Evolutionary conservation across 2,329 filamentous ascomycete genomes (phyloP).

Genomic region (Fusarium transvaalense): DNA sequence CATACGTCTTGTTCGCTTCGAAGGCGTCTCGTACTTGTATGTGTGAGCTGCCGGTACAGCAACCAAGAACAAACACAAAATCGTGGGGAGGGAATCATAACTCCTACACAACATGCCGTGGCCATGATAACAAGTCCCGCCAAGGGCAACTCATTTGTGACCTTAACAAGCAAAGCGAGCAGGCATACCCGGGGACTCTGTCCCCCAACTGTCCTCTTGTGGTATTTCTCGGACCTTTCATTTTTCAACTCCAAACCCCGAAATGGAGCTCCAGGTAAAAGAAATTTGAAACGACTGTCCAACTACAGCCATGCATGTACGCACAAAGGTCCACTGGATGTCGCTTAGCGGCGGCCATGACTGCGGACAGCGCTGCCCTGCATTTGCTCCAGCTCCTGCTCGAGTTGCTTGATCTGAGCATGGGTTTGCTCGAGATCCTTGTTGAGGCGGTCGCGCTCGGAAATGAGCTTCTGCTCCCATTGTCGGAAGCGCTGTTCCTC

Average conservation of each 20-base stretch:
- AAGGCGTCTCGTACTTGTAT: slow-evolving; percentile 39
- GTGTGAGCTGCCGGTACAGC: slow-evolving; percentile 42
- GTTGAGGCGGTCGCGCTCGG: slow-evolving; percentile 98
- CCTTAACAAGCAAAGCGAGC: slow-evolving; percentile 40
- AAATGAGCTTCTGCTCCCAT: slow-evolving; percentile 99
- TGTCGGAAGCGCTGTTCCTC: slow-evolving; percentile 99
- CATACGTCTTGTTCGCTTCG: slow-evolving; percentile 47
- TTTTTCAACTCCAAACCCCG: slow-evolving; percentile 54
- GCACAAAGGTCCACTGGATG: slow-evolving; percentile 23
- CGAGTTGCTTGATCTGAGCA: slow-evolving; percentile 90
- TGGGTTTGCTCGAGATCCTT: slow-evolving; percentile 99
- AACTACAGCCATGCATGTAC: slow-evolving; percentile 47
- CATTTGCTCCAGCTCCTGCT: slow-evolving; percentile 92
- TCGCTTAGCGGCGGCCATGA: slow-evolving; percentile 85
- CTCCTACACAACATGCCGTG: slow-evolving; percentile 44
- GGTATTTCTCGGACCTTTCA: slow-evolving; percentile 52
- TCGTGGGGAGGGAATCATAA: slow-evolving; percentile 46
- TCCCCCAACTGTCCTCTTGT: slow-evolving; percentile 39
- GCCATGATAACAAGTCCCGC: slow-evolving; percentile 40
- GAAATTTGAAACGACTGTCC: slow-evolving; percentile 48
- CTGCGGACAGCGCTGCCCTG: slow-evolving; percentile 91
- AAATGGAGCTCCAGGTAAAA: slow-evolving; percentile 49
- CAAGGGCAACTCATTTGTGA: slow-evolving; percentile 26
- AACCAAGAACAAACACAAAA: slow-evolving; percentile 44
- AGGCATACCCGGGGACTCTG: slow-evolving; percentile 51